phyloP scores from a whole-genome alignment of 2,329 filamentous ascomycete species.

The Aspergillus quadrilineatus region DNA sequence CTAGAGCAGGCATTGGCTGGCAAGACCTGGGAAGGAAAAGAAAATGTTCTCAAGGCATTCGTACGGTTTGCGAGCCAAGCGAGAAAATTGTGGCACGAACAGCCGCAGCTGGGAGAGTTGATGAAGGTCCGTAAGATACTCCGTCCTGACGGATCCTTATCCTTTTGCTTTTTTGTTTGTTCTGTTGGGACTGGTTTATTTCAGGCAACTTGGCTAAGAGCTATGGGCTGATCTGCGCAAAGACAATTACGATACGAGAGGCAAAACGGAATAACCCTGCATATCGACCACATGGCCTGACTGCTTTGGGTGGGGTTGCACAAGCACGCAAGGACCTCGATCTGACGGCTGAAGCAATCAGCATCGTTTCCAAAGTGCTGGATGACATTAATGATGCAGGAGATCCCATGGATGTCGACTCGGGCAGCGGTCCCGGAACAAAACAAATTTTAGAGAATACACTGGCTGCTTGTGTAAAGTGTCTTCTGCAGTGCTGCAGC shows the following conservation, averaged over 20 bases:
- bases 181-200: not conserved
- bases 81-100: constrained; percentile 58
- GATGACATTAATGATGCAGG: constrained; percentile 56
- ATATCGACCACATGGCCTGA: constrained; percentile 75
- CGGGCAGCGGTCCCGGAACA: constrained; percentile 43
- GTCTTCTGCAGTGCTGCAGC: constrained; percentile 40
- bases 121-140: constrained; percentile 58
- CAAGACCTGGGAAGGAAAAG: constrained; percentile 92
- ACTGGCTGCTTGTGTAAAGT: constrained; percentile 40
- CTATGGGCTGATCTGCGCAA: constrained; percentile 20
- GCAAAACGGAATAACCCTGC: constrained; percentile 86
- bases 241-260: constrained; percentile 73
- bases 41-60: constrained; percentile 76
- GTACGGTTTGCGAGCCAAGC: constrained; percentile 72
- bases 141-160: not conserved
- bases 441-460: constrained; percentile 35
- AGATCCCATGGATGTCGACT: constrained; percentile 69
- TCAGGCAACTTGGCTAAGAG: constrained; percentile 10
- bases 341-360: constrained; percentile 65
- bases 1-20: constrained; percentile 78
- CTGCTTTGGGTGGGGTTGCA: constrained; percentile 70
- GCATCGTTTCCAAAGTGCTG: constrained; percentile 63
- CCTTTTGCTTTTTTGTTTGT: not conserved
- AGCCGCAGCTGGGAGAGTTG: constrained; percentile 58
- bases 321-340: constrained; percentile 66